phyloP scores from a whole-genome alignment of 495 filamentous ascomycete genomes.

The Halenospora varia region DNA sequence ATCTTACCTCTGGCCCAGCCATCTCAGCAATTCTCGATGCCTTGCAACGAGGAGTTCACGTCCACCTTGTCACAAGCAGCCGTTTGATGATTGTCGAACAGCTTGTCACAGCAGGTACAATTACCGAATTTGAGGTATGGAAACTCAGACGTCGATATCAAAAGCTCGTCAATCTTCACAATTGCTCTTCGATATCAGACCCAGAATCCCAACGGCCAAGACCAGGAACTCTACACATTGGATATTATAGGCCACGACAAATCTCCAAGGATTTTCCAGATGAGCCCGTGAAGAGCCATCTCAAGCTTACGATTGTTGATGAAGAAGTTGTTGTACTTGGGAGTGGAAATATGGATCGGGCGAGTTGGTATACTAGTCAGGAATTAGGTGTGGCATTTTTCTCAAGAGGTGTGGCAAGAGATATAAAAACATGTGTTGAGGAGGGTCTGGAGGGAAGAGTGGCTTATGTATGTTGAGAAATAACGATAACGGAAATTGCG shows the following conservation, averaged over 20 bases:
- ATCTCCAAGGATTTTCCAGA: conserved; percentile 19
- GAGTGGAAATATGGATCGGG: conserved; percentile 72
- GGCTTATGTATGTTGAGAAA: too few species aligned
- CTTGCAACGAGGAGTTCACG: conserved; percentile 54
- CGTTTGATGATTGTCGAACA: conserved; percentile 72
- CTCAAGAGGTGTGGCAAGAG: conserved; percentile 36
- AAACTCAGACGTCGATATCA: conserved; percentile 46
- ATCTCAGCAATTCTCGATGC: conserved; percentile 49
- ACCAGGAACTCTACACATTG: conserved; percentile 40
- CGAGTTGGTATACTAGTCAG: conserved; percentile 74
- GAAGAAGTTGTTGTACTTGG: conserved; percentile 56
- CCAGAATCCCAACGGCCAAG: conserved; percentile 28
- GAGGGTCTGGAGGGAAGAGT: conserved; percentile 40
- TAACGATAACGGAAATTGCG: too few species aligned
- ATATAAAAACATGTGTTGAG: conserved; percentile 37
- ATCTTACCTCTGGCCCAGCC: conserved; percentile 58
- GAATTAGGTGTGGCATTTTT: conserved; percentile 69
- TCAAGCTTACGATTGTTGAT: conserved; percentile 67
- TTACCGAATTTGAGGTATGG: conserved; percentile 52
- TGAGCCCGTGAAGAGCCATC: conserved; percentile 63
- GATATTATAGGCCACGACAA: conserved; percentile 36
- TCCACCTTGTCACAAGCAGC: conserved; percentile 58
- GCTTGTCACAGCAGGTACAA: conserved; percentile 63
- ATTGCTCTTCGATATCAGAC: background rate
- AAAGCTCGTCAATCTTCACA: conserved; percentile 16